These are phyloP conservation scores for Linderniella brevidens DNA, from an alignment of 257 asterid species.

Conservation along the genomic window DNA sequence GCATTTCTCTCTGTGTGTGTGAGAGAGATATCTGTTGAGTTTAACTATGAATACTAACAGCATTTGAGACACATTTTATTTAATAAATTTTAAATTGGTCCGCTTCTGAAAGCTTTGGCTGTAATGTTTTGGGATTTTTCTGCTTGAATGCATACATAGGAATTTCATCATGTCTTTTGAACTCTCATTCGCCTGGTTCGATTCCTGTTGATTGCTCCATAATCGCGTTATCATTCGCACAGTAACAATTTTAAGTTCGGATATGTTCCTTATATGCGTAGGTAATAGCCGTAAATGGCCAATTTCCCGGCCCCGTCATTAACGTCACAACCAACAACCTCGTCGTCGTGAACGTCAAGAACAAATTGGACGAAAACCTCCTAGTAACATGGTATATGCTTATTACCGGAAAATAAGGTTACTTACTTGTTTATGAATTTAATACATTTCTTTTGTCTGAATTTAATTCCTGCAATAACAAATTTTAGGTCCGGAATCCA, in stretches of 20 bases:
- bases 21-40: no score
- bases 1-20: no score
- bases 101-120: no score
- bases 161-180: no score
- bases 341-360: conserved; percentile 70
- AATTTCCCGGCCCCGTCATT: conserved; percentile 72
- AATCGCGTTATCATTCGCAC: neutral
- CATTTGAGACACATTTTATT: no score
- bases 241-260: conserved; percentile 1
- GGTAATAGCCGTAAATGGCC: conserved; percentile 86
- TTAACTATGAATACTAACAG: no score
- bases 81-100: no score
- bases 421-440: neutral
- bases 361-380: conserved; percentile 64
- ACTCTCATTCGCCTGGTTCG: neutral
- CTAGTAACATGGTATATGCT: conserved; percentile 62
- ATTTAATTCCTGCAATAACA: neutral
- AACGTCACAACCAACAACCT: conserved; percentile 84
- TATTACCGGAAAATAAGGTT: neutral
- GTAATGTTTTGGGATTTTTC: no score
- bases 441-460: neutral
- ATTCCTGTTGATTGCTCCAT: neutral
- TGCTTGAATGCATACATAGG: no score
- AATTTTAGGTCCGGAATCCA: conserved; percentile 71
- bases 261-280: conserved; percentile 25